These are phyloP conservation scores for Penicillium sp. DNA, from an alignment of 2,329 filamentous ascomycete genomes.

Conservation along the genomic window DNA sequence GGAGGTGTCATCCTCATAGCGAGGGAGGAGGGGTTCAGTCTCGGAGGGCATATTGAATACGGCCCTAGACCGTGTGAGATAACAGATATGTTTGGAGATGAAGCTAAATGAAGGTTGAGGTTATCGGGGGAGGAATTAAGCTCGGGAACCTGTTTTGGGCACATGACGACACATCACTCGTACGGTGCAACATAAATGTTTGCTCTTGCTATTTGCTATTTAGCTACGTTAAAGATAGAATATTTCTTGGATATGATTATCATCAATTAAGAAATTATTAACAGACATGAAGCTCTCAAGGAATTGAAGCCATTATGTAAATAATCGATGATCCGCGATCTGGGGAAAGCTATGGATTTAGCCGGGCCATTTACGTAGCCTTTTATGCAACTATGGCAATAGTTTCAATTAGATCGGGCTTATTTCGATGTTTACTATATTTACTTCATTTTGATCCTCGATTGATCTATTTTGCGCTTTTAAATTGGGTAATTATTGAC, in stretches of 20 bases:
- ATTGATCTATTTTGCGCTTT: not conserved
- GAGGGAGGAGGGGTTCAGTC: slow-evolving; percentile 75
- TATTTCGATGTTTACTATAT: not conserved
- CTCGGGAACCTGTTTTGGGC: slow-evolving; percentile 12
- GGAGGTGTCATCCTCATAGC: slow-evolving; percentile 71
- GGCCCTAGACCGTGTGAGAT: not conserved
- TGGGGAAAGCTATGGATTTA: slow-evolving; percentile 11
- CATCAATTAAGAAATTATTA: not conserved
- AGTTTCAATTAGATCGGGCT: not conserved
- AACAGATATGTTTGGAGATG: not conserved
- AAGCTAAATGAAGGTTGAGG: not conserved
- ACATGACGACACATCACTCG: slow-evolving; percentile 12
- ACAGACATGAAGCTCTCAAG: not conserved
- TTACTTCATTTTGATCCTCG: not conserved
- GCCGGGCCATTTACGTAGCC: not conserved
- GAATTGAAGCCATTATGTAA: not conserved
- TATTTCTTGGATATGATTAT: not conserved
- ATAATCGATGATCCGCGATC: slow-evolving; percentile 1
- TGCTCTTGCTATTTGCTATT: not conserved
- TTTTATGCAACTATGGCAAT: not conserved
- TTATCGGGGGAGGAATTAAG: not conserved
- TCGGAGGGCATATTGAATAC: slow-evolving; percentile 52
- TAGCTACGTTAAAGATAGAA: not conserved
- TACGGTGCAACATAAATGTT: not conserved
- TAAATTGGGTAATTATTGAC: not conserved